These are phyloP conservation scores for Naegleria gruberi DNA, from an alignment of 208 protist species.

Conservation along the genomic window DNA sequence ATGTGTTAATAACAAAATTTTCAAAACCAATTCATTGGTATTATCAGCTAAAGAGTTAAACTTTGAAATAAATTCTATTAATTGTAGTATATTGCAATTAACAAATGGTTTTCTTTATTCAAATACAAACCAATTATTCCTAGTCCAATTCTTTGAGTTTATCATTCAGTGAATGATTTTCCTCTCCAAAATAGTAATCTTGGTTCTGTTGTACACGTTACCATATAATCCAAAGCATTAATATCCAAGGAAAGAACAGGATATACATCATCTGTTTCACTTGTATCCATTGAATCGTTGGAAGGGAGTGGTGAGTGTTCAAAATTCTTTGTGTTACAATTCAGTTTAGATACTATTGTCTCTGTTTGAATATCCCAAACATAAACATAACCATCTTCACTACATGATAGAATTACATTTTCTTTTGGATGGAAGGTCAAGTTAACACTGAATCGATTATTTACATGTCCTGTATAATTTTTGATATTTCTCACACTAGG, in stretches of 20 bases:
- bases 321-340: not conserved
- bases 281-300: too few species aligned
- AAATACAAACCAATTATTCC: too few species aligned
- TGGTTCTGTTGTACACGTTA: not conserved
- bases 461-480: slow-evolving; percentile 57
- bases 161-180: not conserved
- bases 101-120: too few species aligned
- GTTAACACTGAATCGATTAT: slow-evolving; percentile 59
- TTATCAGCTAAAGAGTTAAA: too few species aligned
- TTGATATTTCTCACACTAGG: slow-evolving; percentile 46
- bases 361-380: not conserved
- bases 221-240: not conserved
- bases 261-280: not conserved
- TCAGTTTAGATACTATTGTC: not conserved
- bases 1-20: too few species aligned
- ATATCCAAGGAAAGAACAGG: not conserved
- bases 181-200: not conserved
- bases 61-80: too few species aligned
- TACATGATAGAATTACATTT: not conserved
- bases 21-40: too few species aligned
- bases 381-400: not conserved
- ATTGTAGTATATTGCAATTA: too few species aligned
- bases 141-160: too few species aligned
- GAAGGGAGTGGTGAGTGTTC: too few species aligned
- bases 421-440: slow-evolving; percentile 37